Evolutionary conservation across 371 early-diverging fungal species (phyloP).

Genomic region (Mortierella sp.): DNA sequence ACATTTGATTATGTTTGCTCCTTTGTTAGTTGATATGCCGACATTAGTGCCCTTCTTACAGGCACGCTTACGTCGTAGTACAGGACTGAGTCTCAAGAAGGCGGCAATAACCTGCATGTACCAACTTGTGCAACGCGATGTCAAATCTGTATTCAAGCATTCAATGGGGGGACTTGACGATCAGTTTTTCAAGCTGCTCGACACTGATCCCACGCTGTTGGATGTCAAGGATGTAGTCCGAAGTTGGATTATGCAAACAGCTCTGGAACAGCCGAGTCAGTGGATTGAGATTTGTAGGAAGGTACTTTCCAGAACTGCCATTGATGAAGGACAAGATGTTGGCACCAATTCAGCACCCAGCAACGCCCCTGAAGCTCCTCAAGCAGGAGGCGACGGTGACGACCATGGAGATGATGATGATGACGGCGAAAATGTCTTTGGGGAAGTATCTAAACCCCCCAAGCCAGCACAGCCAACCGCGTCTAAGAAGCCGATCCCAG

Average conservation of each 20-base stretch:
- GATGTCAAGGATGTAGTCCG: constrained; percentile 88
- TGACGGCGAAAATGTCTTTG: constrained; percentile 54
- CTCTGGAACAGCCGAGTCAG: constrained; percentile 78
- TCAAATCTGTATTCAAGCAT: constrained; percentile 77
- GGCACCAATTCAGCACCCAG: constrained; percentile 10
- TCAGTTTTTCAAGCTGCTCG: constrained; percentile 86
- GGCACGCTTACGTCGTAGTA: constrained; percentile 68
- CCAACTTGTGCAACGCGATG: constrained; percentile 86
- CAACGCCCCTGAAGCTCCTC: constrained; percentile 18
- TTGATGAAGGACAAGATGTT: constrained; percentile 43
- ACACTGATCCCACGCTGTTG: constrained; percentile 80
- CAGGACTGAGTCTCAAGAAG: constrained; percentile 78
- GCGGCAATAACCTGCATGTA: constrained; percentile 90
- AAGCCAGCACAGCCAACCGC: constrained; percentile 26
- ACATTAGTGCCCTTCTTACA: constrained; percentile 85
- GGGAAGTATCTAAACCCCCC: constrained; percentile 17
- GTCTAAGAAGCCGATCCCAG: constrained; percentile 21
- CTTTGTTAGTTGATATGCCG: constrained; percentile 75
- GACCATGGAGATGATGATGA: constrained; percentile 63
- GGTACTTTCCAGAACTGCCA: constrained; percentile 75
- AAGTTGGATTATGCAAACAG: constrained; percentile 79
- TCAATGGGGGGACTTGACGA: constrained; percentile 81
- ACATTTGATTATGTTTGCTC: constrained; percentile 92
- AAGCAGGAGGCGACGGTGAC: constrained; percentile 36
- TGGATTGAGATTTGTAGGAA: constrained; percentile 90